phyloP scores from a whole-genome alignment of 768 basidiomycete species.

The Kwoniella dendrophila region DNA sequence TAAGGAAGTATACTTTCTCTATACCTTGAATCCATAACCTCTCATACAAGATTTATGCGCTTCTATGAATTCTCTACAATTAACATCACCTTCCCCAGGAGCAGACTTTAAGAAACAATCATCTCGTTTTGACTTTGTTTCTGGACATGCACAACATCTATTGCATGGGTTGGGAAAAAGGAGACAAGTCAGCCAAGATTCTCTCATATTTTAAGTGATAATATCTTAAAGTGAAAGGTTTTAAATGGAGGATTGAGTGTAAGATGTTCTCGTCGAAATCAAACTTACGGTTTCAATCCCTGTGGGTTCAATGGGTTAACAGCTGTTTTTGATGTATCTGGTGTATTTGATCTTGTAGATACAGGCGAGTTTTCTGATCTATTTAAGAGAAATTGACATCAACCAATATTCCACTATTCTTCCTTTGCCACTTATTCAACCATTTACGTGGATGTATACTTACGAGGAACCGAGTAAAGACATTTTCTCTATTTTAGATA shows the following conservation, averaged over 20 bases:
- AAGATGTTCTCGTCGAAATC: background rate
- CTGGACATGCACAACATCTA: constrained; percentile 95
- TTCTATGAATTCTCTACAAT: constrained; percentile 77
- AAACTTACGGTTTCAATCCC: constrained; percentile 88
- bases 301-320: constrained; percentile 85
- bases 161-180: background rate
- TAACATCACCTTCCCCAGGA: constrained; percentile 68
- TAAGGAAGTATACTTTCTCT: constrained; percentile 5
- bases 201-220: too few species aligned
- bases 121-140: constrained; percentile 88
- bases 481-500: background rate
- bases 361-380: constrained; percentile 9
- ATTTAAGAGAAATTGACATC: background rate
- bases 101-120: constrained; percentile 79
- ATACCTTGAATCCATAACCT: constrained; percentile 78
- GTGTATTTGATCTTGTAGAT: constrained; percentile 29
- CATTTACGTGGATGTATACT: background rate
- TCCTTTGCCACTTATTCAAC: constrained; percentile 15
- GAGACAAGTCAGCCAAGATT: too few species aligned
- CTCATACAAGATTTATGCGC: constrained; percentile 90
- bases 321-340: constrained; percentile 32
- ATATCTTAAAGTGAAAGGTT: too few species aligned
- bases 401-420: background rate
- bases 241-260: background rate
- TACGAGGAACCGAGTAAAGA: constrained; percentile 17